Evolutionary conservation across 305 asterid genomes (phyloP).

Genomic region (Fraxinus paxiana): DNA sequence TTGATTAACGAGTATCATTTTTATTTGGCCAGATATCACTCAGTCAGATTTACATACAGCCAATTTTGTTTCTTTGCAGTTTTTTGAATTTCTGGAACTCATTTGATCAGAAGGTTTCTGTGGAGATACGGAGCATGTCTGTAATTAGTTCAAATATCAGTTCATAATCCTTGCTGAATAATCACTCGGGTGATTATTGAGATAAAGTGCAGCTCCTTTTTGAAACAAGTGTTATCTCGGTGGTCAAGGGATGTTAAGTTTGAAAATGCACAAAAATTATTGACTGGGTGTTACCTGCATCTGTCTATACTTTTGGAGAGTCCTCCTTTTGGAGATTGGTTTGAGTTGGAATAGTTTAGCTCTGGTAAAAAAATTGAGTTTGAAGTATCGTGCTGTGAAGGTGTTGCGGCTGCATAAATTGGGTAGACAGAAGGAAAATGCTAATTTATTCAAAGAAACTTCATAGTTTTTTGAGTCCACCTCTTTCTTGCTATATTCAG

Average conservation of each 20-base stretch:
- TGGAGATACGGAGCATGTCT: background rate
- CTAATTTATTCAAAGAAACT: slow-evolving; percentile 30
- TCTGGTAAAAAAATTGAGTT: slow-evolving; percentile 12
- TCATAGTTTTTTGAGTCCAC: slow-evolving; percentile 15
- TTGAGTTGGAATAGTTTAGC: slow-evolving; percentile 12
- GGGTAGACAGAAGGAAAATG: slow-evolving; percentile 25
- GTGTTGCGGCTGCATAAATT: slow-evolving; percentile 22
- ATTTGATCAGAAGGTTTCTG: slow-evolving; percentile 3
- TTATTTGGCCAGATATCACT: slow-evolving; percentile 13
- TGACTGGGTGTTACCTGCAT: slow-evolving; percentile 12
- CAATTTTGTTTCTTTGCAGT: slow-evolving; percentile 5
- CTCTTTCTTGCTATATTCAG: slow-evolving; percentile 16
- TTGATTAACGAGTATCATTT: background rate
- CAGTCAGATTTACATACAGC: slow-evolving; percentile 18
- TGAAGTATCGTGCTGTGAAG: slow-evolving; percentile 20
- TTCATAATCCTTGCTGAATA: slow-evolving; percentile 2
- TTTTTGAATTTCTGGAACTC: slow-evolving; percentile 18
- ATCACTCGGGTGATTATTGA: slow-evolving; percentile 16
- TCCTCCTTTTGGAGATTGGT: slow-evolving; percentile 7
- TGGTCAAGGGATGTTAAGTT: background rate
- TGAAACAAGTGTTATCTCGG: background rate
- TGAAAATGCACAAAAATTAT: slow-evolving; percentile 7
- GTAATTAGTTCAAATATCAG: slow-evolving; percentile 1
- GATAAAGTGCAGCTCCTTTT: background rate
- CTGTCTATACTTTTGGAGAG: slow-evolving; percentile 6